Conservation (phyloP, 192 early-diverging fungal species). For the Gamsiella multidivaricata region DNA sequence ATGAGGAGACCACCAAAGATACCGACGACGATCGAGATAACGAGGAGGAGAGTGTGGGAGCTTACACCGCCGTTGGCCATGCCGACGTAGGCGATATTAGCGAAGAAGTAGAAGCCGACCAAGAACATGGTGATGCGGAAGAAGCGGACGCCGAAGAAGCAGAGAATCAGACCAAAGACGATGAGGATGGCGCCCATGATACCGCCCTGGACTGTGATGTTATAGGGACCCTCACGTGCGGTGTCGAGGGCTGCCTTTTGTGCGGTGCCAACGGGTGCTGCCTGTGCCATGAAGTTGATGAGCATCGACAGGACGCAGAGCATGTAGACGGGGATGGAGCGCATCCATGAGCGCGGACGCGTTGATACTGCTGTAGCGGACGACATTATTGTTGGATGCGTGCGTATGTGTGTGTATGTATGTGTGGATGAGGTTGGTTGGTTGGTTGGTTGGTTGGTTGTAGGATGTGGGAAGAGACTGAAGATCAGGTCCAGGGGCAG, state of each 20-base stretch:
- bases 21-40: conserved; percentile 52
- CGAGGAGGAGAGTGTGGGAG: conserved; percentile 45
- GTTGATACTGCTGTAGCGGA: conserved; percentile 5
- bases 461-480: background rate
- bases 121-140: conserved; percentile 61
- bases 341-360: conserved; percentile 15
- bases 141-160: conserved; percentile 61
- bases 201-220: conserved; percentile 51
- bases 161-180: conserved; percentile 56
- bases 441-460: background rate
- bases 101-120: conserved; percentile 63
- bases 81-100: conserved; percentile 59
- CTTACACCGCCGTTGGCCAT: conserved; percentile 59
- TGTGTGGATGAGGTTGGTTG: background rate
- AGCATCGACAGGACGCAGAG: conserved; percentile 31
- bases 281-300: conserved; percentile 42
- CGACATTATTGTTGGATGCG: conserved; percentile 13
- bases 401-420: no score
- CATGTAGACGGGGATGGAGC: conserved; percentile 22
- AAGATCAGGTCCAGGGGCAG: background rate
- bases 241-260: conserved; percentile 10
- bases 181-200: conserved; percentile 59
- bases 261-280: conserved; percentile 26
- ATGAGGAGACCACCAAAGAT: conserved; percentile 44
- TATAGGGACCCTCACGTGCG: conserved; percentile 25